Evolutionary conservation across 345 rosid species (phyloP).

Genomic region (Excoecaria cochinchinensis): DNA sequence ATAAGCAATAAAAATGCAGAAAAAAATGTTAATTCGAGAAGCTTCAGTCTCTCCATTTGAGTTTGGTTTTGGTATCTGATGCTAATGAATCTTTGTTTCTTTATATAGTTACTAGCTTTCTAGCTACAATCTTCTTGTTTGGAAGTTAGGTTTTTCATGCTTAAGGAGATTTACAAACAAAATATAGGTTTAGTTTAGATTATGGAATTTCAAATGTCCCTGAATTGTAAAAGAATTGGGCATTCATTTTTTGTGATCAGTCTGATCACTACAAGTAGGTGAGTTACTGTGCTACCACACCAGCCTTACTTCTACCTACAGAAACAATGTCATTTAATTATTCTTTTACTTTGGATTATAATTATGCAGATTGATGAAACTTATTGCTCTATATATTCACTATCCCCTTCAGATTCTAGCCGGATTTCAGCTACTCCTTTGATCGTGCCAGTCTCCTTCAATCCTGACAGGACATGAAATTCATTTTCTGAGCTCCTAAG

Average conservation of each 20-base stretch:
- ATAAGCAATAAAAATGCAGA: conserved; percentile 3
- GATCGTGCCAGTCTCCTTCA: too few species aligned
- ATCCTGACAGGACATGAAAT: background rate
- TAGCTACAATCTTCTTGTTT: conserved; percentile 10
- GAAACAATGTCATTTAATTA: background rate
- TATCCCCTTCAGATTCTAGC: background rate
- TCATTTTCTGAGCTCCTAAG: background rate
- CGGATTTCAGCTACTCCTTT: too few species aligned
- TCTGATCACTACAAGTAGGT: conserved; percentile 9
- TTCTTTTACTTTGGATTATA: background rate
- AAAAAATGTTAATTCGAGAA: background rate
- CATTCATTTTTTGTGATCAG: conserved; percentile 14
- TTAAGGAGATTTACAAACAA: conserved; percentile 8
- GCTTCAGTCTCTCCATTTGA: conserved; percentile 14
- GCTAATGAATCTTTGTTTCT: background rate
- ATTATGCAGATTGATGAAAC: background rate
- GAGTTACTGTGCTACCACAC: background rate
- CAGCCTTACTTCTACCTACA: background rate
- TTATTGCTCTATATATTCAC: background rate
- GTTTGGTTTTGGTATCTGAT: background rate
- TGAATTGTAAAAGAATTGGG: background rate
- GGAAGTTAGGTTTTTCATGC: conserved; percentile 14
- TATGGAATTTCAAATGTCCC: background rate
- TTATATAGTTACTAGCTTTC: background rate
- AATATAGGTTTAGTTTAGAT: background rate